phyloP scores from a whole-genome alignment of 2,329 filamentous ascomycete genomes.

The Ophiocordyceps robertsii region DNA sequence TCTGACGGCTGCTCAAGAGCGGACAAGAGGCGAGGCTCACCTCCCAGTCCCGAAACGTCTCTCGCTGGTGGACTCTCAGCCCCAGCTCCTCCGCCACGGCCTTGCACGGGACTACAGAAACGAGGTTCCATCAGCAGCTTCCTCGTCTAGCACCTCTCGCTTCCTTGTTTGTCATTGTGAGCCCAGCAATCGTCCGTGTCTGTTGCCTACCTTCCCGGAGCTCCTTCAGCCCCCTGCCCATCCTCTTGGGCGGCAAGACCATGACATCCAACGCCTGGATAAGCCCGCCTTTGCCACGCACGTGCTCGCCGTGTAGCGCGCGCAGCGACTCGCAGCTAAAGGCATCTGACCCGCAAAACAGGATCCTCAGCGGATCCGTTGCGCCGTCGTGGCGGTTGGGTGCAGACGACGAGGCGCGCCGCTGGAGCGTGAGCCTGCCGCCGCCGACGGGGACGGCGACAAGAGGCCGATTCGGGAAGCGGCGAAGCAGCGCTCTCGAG shows the following conservation, averaged over 20 bases:
- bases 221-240: slow-evolving; percentile 59
- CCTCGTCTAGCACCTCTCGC: no score
- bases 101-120: slow-evolving; percentile 55
- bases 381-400: neutral
- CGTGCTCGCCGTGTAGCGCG: slow-evolving; percentile 51
- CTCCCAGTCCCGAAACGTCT: slow-evolving; percentile 74
- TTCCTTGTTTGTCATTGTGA: no score
- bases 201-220: slow-evolving; percentile 45
- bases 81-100: slow-evolving; percentile 46
- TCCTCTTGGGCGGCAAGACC: slow-evolving; percentile 64
- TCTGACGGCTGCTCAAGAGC: no score
- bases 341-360: slow-evolving; percentile 89
- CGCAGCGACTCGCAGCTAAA: slow-evolving; percentile 72
- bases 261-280: slow-evolving; percentile 77
- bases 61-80: slow-evolving; percentile 58
- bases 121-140: no score
- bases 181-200: no score
- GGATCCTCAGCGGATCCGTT: slow-evolving; percentile 56
- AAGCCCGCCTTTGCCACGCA: slow-evolving; percentile 28
- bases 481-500: no score
- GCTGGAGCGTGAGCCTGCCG: neutral
- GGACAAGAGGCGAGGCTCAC: slow-evolving; percentile 27
- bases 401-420: slow-evolving; percentile 10
- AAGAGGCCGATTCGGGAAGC: no score
- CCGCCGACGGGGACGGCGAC: no score